Base-by-base conservation (phyloP, 2,329 filamentous ascomycete species). In the Dothidotthia symphoricarpi region DNA sequence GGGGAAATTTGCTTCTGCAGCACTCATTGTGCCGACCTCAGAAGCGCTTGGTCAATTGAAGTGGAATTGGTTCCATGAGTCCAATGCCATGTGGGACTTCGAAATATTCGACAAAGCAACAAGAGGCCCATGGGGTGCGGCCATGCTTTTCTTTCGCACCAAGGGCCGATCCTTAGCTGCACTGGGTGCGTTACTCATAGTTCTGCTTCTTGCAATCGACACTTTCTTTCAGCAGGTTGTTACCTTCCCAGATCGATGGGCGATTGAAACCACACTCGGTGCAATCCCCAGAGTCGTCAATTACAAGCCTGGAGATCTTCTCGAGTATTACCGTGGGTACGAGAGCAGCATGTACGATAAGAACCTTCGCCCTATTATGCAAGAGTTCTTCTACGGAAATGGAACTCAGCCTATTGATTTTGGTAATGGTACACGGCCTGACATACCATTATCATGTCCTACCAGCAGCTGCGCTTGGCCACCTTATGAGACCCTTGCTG, bases 71-170 rank as follows among this genome's bases (percentile, higher is more conserved):
- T 51, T 53, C 6, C 16, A 46, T 2, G 30, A 37, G 0, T 45
- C 53, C 1, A 47, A 34, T 4, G 46, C 44, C 2, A 53, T 63
- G 31, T 55, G 52, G 48, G 61, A 64, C 28, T 61, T 63, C 8
- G 57, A 64, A n/a, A 51, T 55, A 3, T 63, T 62, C 9, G 59
- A 61, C n/a, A 55, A 55, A 6, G 47, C 52, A 3, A 47, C 52
- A 0, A 24, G 51, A 12, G 47, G 49, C 0, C 40, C 54, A 0
- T 45, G 36, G 33, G 49, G 51, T 2, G 48, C 53, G 8, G 3
- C 34, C 2, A 22, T 52, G 24, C 29, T 53, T 1, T n/a, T 52
- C 0, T 53, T 35, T 4, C 34, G 51, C 0, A 57, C 49, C 0
- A 55, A 41, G n/a, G 49, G 45, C 0, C 27, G 50, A 0, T 49